phyloP scores from a whole-genome alignment of 139 green algal species.

The Chlamydomonas sp. region DNA sequence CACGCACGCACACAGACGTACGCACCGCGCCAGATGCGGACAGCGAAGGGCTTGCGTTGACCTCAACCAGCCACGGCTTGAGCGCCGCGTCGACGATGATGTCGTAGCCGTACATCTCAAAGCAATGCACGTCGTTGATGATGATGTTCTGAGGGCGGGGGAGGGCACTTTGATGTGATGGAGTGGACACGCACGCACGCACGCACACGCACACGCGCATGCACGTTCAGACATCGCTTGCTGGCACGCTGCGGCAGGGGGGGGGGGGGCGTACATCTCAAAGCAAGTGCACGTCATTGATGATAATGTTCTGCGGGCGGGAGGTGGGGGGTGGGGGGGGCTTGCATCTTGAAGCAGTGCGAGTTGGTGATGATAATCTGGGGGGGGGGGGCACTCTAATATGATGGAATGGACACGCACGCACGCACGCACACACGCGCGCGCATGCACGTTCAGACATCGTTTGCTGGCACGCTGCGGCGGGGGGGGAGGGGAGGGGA shows the following conservation, averaged over 20 bases:
- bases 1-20: slow-evolving; percentile 3
- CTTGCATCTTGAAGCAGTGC: too few relatives aligned
- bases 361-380: too few relatives aligned
- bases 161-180: too few relatives aligned
- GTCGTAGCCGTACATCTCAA: slow-evolving; percentile 74
- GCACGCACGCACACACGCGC: too few relatives aligned
- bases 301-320: slow-evolving; percentile 72
- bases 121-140: slow-evolving; percentile 72
- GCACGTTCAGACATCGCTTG: neutral
- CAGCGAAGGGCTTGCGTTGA: slow-evolving; percentile 45
- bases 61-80: slow-evolving; percentile 72
- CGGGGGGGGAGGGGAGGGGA: too few relatives aligned
- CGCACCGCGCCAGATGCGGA: slow-evolving; percentile 3
- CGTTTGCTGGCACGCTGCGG: too few relatives aligned
- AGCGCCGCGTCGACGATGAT: slow-evolving; percentile 58
- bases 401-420: too few relatives aligned
- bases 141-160: slow-evolving; percentile 56
- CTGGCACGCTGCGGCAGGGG: too few relatives aligned
- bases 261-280: slow-evolving; percentile 52
- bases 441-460: too few relatives aligned
- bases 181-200: too few relatives aligned
- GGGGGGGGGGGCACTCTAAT: too few relatives aligned
- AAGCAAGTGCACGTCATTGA: slow-evolving; percentile 57
- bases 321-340: too few relatives aligned
- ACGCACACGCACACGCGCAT: slow-evolving; percentile 8